phyloP scores from a whole-genome alignment of 805 yeast species.

The Starmera dryadoides region DNA sequence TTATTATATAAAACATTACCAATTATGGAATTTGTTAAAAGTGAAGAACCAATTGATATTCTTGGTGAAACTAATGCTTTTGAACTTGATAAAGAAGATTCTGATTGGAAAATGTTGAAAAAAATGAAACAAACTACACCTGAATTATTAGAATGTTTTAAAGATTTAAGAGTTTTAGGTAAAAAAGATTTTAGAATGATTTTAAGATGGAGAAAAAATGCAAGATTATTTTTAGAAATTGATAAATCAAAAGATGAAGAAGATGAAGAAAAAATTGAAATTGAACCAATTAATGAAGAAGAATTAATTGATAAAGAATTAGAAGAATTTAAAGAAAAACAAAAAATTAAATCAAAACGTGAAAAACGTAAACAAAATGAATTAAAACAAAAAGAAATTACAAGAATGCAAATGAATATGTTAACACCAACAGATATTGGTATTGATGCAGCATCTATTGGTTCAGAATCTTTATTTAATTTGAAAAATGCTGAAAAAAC shows the following conservation, averaged over 20 bases:
- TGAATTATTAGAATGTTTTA: slow-evolving; percentile 76
- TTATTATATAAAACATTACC: slow-evolving; percentile 62
- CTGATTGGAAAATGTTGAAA: slow-evolving; percentile 64
- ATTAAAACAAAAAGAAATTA: slow-evolving; percentile 75
- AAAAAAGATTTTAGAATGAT: slow-evolving; percentile 85
- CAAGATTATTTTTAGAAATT: slow-evolving; percentile 70
- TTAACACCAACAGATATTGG: slow-evolving; percentile 88
- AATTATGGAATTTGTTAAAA: slow-evolving; percentile 71
- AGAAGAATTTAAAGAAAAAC: slow-evolving; percentile 62
- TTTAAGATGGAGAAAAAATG: slow-evolving; percentile 82
- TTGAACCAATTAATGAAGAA: slow-evolving; percentile 74
- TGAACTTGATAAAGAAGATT: slow-evolving; percentile 47
- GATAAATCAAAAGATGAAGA: slow-evolving; percentile 43
- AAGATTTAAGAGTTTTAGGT: slow-evolving; percentile 90
- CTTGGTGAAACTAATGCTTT: slow-evolving; percentile 71
- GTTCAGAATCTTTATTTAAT: slow-evolving; percentile 74
- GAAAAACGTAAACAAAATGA: slow-evolving; percentile 82
- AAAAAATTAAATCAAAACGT: slow-evolving; percentile 62
- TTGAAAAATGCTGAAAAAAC: slow-evolving; percentile 82
- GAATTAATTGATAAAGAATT: slow-evolving; percentile 85
- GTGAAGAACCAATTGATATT: slow-evolving; percentile 76
- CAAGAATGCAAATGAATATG: slow-evolving; percentile 95
- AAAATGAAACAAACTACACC: slow-evolving; percentile 71
- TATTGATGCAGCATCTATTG: slow-evolving; percentile 80
- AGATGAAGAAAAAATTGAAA: slow-evolving; percentile 39